Conservation (phyloP, 1,284 basidiomycete species). For the Gymnopus androsaceus region DNA sequence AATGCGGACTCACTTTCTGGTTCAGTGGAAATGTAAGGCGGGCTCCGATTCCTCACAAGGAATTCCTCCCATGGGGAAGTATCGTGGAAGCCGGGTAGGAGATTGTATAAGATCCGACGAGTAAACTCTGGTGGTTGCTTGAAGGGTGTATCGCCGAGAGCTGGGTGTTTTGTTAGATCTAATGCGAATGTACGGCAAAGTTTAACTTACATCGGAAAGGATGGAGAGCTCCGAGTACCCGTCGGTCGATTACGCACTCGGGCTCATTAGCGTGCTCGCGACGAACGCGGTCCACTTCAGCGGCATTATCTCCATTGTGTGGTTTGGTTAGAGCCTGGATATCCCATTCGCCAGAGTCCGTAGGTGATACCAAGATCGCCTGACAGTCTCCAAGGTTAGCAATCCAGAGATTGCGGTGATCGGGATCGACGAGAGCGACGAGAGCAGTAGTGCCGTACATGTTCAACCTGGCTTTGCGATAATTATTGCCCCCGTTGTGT, state of each 20-base stretch:
- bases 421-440: conserved; percentile 66
- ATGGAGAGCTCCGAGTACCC: conserved; percentile 71
- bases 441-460: conserved; percentile 77
- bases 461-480: conserved; percentile 62
- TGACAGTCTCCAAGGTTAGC: conserved; percentile 75
- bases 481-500: conserved; percentile 55
- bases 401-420: conserved; percentile 65
- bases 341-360: conserved; percentile 46
- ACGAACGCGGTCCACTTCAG: conserved; percentile 58
- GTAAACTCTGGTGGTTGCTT: conserved; percentile 72
- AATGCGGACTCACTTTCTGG: too few relatives aligned
- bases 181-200: conserved; percentile 5
- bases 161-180: conserved; percentile 32
- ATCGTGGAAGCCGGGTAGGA: conserved; percentile 62
- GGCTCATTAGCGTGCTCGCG: conserved; percentile 66
- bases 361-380: conserved; percentile 56
- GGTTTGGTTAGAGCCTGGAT: conserved; percentile 55
- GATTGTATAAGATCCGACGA: conserved; percentile 65
- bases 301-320: conserved; percentile 65
- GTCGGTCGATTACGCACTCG: conserved; percentile 58
- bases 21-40: conserved; percentile 67
- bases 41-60: conserved; percentile 59
- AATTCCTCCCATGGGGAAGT: conserved; percentile 67
- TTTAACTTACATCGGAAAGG: conserved; percentile 62
- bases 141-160: conserved; percentile 70